Evolutionary conservation across 495 filamentous ascomycete species (phyloP).

Genomic region (Penicillium flavigenum): DNA sequence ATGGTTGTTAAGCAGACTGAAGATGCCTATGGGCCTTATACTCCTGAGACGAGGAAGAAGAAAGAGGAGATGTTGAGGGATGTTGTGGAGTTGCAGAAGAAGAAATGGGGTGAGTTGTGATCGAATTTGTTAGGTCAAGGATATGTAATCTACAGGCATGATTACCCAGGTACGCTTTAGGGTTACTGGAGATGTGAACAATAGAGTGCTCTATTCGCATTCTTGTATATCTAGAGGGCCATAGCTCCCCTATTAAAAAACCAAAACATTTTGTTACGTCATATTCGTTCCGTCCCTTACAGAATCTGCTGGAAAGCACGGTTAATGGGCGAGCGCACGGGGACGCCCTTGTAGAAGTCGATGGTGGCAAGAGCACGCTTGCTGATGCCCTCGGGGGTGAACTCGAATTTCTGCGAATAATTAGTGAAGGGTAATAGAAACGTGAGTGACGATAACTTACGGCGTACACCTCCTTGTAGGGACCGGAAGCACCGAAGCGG

Average conservation of each 20-base stretch:
- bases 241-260: conserved; percentile 29
- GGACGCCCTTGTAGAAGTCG: conserved; percentile 93
- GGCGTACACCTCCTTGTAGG: conserved; percentile 97
- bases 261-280: conserved; percentile 30
- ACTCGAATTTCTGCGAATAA: conserved; percentile 84
- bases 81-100: conserved; percentile 29
- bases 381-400: conserved; percentile 92
- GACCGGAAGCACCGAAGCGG: conserved; percentile 93
- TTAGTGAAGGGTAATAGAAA: conserved; percentile 3
- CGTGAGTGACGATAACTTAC: conserved; percentile 48
- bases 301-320: conserved; percentile 62
- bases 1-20: conserved; percentile 38
- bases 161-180: background rate
- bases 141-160: background rate
- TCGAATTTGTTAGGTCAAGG: background rate
- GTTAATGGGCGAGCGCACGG: conserved; percentile 91
- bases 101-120: conserved; percentile 19
- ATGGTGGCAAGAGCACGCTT: conserved; percentile 91
- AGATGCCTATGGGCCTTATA: conserved; percentile 36
- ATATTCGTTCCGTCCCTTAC: conserved; percentile 29
- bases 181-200: conserved; percentile 15
- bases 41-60: conserved; percentile 19
- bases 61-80: conserved; percentile 35
- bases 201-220: conserved; percentile 31
- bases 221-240: conserved; percentile 27